Percentiles rank a stretch among this genome's conserved stretches.
phyloP scores from a whole-genome alignment of 495 filamentous ascomycete genomes.

The Lentithecium fluviatile region DNA sequence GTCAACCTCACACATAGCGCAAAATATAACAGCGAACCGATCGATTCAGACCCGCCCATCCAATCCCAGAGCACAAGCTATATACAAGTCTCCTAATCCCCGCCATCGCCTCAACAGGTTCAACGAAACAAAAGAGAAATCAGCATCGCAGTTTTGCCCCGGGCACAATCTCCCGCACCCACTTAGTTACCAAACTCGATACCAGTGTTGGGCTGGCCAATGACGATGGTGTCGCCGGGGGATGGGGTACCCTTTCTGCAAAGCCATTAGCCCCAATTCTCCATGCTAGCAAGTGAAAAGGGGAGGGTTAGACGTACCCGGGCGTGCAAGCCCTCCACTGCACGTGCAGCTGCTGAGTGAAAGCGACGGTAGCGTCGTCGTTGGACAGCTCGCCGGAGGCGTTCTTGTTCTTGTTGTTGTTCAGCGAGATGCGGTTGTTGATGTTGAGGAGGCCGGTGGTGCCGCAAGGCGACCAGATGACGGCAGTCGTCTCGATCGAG shows the following conservation, averaged over 20 bases:
- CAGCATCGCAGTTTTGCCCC: too few species aligned
- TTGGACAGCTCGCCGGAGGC: conserved; percentile 53
- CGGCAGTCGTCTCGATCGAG: conserved; percentile 51
- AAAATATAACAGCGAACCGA: too few species aligned
- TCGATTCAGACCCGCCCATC: too few species aligned
- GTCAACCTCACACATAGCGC: too few species aligned
- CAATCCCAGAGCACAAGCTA: too few species aligned
- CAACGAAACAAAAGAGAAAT: too few species aligned
- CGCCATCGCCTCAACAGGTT: too few species aligned
- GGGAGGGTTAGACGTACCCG: conserved; percentile 11
- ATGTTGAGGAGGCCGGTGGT: conserved; percentile 57
- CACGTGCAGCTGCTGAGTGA: conserved; percentile 57
- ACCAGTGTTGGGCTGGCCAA: conserved; percentile 13
- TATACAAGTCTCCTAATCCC: too few species aligned
- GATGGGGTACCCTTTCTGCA: neutral
- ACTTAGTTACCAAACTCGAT: conserved; percentile 2
- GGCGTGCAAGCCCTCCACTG: conserved; percentile 50
- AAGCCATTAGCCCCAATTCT: neutral
- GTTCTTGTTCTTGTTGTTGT: conserved; percentile 45
- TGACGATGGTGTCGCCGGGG: conserved; percentile 16
- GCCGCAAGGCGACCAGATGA: conserved; percentile 59
- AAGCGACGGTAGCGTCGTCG: conserved; percentile 57
- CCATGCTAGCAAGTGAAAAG: too few species aligned
- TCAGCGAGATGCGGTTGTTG: conserved; percentile 59
- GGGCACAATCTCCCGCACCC: too few species aligned